Percentiles rank a stretch among this genome's conserved stretches.
phyloP scores from a whole-genome alignment of 495 filamentous ascomycete genomes.

The Aspergillus diversus region DNA sequence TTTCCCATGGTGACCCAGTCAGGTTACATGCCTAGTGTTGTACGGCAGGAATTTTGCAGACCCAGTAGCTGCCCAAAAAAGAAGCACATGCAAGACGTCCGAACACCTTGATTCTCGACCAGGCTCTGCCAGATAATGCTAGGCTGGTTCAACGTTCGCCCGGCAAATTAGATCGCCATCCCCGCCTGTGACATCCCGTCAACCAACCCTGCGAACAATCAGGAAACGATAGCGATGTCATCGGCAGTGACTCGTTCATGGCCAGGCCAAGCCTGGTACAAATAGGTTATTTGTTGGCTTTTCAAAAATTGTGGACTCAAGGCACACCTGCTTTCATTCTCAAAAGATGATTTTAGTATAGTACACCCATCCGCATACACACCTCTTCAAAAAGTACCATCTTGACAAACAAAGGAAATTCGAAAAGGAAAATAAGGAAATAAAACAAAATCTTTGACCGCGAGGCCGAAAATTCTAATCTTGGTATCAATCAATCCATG shows the following conservation, averaged over 20 bases:
- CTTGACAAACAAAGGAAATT: conserved; percentile 22
- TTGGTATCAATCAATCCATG: conserved; percentile 56
- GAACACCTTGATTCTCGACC: conserved; percentile 27
- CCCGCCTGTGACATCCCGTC: conserved; percentile 21
- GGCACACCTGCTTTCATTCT: conserved; percentile 25
- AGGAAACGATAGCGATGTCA: conserved; percentile 18
- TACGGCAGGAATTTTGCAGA: conserved; percentile 31
- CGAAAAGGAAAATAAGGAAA: conserved; percentile 11
- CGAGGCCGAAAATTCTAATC: conserved; percentile 49
- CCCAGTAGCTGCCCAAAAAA: conserved; percentile 35
- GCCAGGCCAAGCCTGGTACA: conserved; percentile 13
- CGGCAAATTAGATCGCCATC: conserved; percentile 24
- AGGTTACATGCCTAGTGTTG: conserved; percentile 26
- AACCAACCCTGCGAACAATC: conserved; percentile 21
- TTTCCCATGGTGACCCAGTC: conserved; percentile 20
- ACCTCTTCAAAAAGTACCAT: conserved; percentile 16
- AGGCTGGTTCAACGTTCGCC: conserved; percentile 15
- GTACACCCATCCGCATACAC: conserved; percentile 23
- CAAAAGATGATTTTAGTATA: conserved; percentile 19
- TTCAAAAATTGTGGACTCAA: conserved; percentile 14
- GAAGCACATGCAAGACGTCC: conserved; percentile 27
- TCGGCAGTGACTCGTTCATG: conserved; percentile 13
- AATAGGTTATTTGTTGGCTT: conserved; percentile 19
- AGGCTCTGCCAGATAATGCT: conserved; percentile 30
- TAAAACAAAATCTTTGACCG: conserved; percentile 43